A percentile compares a stretch with the other conserved stretches of the same genome.
Evolutionary conservation across 495 filamentous ascomycete species (phyloP).

Genomic region (Ascobolus immersus): DNA sequence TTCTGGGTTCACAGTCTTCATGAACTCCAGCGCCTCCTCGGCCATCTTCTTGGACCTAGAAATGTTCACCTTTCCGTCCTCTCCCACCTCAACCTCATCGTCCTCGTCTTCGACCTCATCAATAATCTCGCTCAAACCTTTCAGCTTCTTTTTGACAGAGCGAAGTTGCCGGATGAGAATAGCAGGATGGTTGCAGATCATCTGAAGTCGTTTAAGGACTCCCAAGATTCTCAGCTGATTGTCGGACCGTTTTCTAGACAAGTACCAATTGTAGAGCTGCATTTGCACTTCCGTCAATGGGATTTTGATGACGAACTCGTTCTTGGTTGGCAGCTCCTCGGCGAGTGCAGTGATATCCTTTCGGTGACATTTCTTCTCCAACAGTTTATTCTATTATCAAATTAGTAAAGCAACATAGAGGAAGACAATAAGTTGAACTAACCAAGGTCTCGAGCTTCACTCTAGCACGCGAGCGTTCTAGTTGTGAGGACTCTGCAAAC

Average conservation of each 20-base stretch:
- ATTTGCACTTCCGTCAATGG: conserved; percentile 41
- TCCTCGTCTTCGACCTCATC: conserved; percentile 6
- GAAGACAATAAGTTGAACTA: too few species aligned
- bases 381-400: not conserved
- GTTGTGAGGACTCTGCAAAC: conserved; percentile 30
- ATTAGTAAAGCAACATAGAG: too few species aligned
- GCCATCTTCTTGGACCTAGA: too few species aligned
- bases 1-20: conserved; percentile 13
- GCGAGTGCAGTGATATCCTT: conserved; percentile 40
- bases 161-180: too few species aligned
- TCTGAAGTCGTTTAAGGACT: conserved; percentile 21
- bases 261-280: conserved; percentile 32
- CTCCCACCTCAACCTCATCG: conserved; percentile 5
- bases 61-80: too few species aligned
- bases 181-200: conserved; percentile 54
- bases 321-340: conserved; percentile 40
- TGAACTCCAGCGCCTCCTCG: conserved; percentile 11
- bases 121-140: too few species aligned
- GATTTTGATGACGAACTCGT: conserved; percentile 56
- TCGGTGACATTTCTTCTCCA: conserved; percentile 22
- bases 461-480: conserved; percentile 30
- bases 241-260: conserved; percentile 4
- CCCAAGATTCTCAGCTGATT: conserved; percentile 8
- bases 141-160: too few species aligned
- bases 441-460: conserved; percentile 43